Evolutionary conservation across 2,329 filamentous ascomycete species (phyloP).

Genomic region (Aureobasidium pullulans): DNA sequence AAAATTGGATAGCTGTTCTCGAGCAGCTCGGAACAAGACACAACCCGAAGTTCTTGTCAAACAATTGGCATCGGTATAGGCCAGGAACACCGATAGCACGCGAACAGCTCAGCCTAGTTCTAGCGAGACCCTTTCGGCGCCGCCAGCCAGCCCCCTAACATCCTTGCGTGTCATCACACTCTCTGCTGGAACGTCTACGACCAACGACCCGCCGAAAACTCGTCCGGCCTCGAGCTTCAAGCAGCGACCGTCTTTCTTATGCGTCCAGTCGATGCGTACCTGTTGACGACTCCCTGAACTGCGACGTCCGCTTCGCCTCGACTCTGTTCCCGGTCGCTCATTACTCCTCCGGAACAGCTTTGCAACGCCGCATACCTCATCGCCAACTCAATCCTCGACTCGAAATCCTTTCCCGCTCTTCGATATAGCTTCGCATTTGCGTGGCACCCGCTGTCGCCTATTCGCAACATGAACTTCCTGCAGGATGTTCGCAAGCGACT

Average conservation of each 20-base stretch:
- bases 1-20: background rate
- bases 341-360: background rate
- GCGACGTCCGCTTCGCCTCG: conserved; percentile 9
- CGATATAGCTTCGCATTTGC: background rate
- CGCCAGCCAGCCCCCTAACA: background rate
- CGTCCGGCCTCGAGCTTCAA: background rate
- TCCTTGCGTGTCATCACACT: conserved; percentile 9
- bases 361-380: conserved; percentile 10
- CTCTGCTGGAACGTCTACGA: background rate
- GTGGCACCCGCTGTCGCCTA: background rate
- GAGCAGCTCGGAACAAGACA: background rate
- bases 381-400: background rate
- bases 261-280: conserved; percentile 11
- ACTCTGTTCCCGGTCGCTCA: background rate
- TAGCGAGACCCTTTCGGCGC: background rate
- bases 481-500: conserved; percentile 39
- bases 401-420: background rate
- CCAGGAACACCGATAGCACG: background rate
- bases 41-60: background rate
- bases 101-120: background rate
- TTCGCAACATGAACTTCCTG: conserved; percentile 34
- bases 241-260: background rate
- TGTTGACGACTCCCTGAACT: background rate
- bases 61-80: background rate
- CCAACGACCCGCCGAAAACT: background rate